Percentiles rank a stretch among this genome's conserved stretches.
Evolutionary conservation across 805 yeast genomes (phyloP).

Genomic region (Starmerella apicola): DNA sequence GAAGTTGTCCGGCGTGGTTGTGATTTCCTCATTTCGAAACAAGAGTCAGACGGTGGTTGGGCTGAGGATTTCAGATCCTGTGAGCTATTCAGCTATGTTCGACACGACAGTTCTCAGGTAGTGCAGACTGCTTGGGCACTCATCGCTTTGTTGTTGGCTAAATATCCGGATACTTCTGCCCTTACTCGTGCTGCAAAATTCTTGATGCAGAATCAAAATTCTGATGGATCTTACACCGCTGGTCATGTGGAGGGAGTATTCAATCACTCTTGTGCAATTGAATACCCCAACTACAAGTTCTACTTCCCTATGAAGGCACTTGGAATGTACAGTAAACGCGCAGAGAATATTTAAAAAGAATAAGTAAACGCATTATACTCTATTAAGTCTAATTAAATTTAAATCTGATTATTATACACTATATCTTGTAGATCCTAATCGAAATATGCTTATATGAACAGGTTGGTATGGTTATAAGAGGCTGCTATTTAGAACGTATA

Average conservation of each 20-base stretch:
- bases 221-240: conserved; percentile 72
- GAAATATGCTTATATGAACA: too few species aligned
- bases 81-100: conserved; percentile 67
- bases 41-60: conserved; percentile 91
- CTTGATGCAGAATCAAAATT: conserved; percentile 51
- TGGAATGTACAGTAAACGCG: conserved; percentile 52
- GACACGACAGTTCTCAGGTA: conserved; percentile 47
- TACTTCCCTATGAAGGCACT: conserved; percentile 86
- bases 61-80: conserved; percentile 87
- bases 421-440: too few species aligned
- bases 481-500: background rate
- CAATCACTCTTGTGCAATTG: conserved; percentile 88
- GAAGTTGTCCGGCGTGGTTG: conserved; percentile 62
- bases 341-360: too few species aligned
- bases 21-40: conserved; percentile 66
- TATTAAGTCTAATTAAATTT: background rate
- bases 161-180: conserved; percentile 57
- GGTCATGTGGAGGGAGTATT: conserved; percentile 92
- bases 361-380: too few species aligned
- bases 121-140: conserved; percentile 93
- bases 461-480: background rate
- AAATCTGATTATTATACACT: background rate
- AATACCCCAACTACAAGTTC: conserved; percentile 86
- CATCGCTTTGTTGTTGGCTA: conserved; percentile 67
- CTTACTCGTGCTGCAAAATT: conserved; percentile 52